These are phyloP conservation scores for Aspergillus cejpii DNA, from an alignment of 2,329 filamentous ascomycete genomes.

Conservation along the genomic window DNA sequence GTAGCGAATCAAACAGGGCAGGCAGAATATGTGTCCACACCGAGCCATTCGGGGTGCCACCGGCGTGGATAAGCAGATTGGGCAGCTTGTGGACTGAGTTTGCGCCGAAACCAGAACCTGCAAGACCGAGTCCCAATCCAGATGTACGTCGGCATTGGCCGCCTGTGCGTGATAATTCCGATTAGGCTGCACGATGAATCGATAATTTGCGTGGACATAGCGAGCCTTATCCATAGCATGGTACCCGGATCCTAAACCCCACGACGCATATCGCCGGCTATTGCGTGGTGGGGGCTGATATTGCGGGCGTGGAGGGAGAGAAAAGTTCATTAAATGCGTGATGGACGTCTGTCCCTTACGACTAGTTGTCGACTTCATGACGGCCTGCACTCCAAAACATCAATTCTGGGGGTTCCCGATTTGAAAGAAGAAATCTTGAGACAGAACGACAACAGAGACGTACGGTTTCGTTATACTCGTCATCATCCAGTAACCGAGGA, in stretches of 20 bases:
- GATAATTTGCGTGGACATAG: slow-evolving; percentile 93
- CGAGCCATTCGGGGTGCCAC: slow-evolving; percentile 94
- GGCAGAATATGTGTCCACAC: slow-evolving; percentile 94
- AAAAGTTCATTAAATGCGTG: slow-evolving; percentile 91
- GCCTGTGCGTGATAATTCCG: slow-evolving; percentile 74
- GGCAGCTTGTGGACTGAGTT: slow-evolving; percentile 82
- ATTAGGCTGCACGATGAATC: slow-evolving; percentile 84
- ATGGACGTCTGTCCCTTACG: slow-evolving; percentile 94
- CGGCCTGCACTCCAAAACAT: slow-evolving; percentile 40
- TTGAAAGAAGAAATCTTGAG: not conserved
- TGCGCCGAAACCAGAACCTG: slow-evolving; percentile 87
- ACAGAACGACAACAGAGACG: slow-evolving; percentile 29
- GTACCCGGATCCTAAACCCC: slow-evolving; percentile 81
- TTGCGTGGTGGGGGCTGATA: slow-evolving; percentile 51
- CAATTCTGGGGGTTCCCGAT: not conserved
- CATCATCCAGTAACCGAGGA: slow-evolving; percentile 70
- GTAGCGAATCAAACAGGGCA: slow-evolving; percentile 87
- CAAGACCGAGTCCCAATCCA: slow-evolving; percentile 85
- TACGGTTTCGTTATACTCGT: slow-evolving; percentile 76
- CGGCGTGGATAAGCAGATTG: slow-evolving; percentile 88
- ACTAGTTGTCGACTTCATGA: slow-evolving; percentile 58
- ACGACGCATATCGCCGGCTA: slow-evolving; percentile 66
- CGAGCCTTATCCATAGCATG: slow-evolving; percentile 86
- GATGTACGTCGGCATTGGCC: slow-evolving; percentile 75
- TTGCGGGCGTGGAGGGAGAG: slow-evolving; percentile 66